Evolutionary conservation across 2,329 filamentous ascomycete species (phyloP).

Genomic region (Beauveria rudraprayagi): DNA sequence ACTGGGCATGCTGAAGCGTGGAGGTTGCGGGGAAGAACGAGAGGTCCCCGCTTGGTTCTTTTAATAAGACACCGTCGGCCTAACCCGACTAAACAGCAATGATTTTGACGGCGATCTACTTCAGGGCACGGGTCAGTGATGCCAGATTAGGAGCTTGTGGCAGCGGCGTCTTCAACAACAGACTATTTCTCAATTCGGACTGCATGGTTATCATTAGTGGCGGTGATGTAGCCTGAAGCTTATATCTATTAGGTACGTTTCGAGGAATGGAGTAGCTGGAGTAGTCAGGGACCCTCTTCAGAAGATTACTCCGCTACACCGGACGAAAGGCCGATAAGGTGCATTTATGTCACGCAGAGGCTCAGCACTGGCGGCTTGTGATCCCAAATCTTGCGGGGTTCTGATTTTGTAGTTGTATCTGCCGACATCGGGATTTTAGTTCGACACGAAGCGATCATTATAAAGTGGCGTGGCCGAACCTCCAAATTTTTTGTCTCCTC

Average conservation of each 20-base stretch:
- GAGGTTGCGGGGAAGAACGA: neutral
- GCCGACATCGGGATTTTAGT: constrained; percentile 5
- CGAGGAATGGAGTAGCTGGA: neutral
- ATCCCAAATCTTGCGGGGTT: neutral
- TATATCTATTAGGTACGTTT: neutral
- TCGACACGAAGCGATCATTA: neutral
- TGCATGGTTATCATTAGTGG: neutral
- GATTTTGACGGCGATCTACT: neutral
- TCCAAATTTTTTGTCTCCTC: neutral
- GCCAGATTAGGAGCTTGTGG: neutral
- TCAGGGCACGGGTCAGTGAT: neutral
- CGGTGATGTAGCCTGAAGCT: neutral
- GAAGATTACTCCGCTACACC: neutral
- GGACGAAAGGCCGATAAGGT: neutral
- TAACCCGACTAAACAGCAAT: neutral
- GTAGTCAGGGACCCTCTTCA: neutral
- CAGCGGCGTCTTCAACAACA: neutral
- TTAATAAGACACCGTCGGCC: neutral
- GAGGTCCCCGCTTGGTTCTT: neutral
- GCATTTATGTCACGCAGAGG: neutral
- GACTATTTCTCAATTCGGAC: neutral
- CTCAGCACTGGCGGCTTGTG: neutral
- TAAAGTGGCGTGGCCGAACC: neutral
- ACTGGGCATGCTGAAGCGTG: neutral
- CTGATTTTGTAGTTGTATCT: neutral